Evolutionary conservation across 1,284 basidiomycete genomes (phyloP).

Genomic region (Taiwanofungus camphoratus): DNA sequence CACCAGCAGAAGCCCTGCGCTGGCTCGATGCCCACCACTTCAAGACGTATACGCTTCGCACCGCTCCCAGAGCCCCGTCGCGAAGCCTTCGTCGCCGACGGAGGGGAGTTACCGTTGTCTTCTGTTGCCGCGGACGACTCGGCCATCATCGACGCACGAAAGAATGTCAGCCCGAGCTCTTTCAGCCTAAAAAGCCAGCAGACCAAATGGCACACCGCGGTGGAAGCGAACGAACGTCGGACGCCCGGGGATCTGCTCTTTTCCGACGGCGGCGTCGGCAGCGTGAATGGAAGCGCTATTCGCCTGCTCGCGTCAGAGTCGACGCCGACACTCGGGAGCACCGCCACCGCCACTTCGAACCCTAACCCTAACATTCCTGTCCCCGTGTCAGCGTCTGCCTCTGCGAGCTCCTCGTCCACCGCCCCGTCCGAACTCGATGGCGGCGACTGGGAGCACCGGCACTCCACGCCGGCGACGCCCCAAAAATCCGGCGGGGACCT

Average conservation of each 20-base stretch:
- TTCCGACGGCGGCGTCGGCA: neutral
- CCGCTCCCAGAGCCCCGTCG: slow-evolving; percentile 72
- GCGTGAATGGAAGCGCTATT: neutral
- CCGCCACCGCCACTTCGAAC: slow-evolving; percentile 11
- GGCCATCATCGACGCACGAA: slow-evolving; percentile 12
- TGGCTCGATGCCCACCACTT: slow-evolving; percentile 20
- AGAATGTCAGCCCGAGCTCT: too few species aligned
- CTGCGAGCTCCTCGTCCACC: slow-evolving; percentile 9
- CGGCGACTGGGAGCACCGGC: neutral
- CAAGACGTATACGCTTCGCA: slow-evolving; percentile 62
- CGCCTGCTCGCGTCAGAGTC: neutral
- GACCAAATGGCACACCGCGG: too few species aligned
- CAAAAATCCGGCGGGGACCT: slow-evolving; percentile 12
- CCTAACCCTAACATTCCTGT: slow-evolving; percentile 9
- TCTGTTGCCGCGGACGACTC: slow-evolving; percentile 26
- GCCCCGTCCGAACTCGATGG: slow-evolving; percentile 13
- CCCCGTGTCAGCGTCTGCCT: slow-evolving; percentile 6
- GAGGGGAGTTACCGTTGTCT: slow-evolving; percentile 23
- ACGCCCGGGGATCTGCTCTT: slow-evolving; percentile 8
- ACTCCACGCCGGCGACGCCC: slow-evolving; percentile 14
- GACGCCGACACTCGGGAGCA: slow-evolving; percentile 10
- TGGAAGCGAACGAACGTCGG: too few species aligned
- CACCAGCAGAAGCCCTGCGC: slow-evolving; percentile 18
- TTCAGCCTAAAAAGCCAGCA: slow-evolving; percentile 8
- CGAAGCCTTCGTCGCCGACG: slow-evolving; percentile 34